phyloP scores from a whole-genome alignment of 1,284 basidiomycete species.

The Puccinia hordei region DNA sequence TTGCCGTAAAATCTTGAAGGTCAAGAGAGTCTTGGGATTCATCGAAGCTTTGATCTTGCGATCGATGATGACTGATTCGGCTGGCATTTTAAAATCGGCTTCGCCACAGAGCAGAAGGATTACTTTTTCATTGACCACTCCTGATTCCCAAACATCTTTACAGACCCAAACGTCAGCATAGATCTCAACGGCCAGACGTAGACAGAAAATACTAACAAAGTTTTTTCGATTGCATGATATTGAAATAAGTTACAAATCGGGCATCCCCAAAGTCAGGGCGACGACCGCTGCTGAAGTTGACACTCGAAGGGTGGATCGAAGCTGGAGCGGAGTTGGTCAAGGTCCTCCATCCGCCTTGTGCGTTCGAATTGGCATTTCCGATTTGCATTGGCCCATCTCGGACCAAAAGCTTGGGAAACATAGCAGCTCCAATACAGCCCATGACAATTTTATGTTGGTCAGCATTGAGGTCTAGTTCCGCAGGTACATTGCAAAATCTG shows the following conservation, averaged over 20 bases:
- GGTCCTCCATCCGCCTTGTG: constrained; percentile 70
- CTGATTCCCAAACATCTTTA: constrained; percentile 86
- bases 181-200: background rate
- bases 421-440: constrained; percentile 79
- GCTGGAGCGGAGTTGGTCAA: constrained; percentile 82
- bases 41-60: constrained; percentile 49
- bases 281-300: constrained; percentile 70
- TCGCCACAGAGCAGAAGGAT: constrained; percentile 88
- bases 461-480: constrained; percentile 72
- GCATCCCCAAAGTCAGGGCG: constrained; percentile 69
- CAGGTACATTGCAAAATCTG: constrained; percentile 75
- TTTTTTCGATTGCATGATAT: constrained; percentile 87
- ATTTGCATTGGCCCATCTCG: constrained; percentile 63
- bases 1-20: constrained; percentile 46
- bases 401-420: constrained; percentile 87
- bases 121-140: constrained; percentile 81
- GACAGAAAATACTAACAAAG: constrained; percentile 63
- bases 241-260: constrained; percentile 81
- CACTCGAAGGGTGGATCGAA: constrained; percentile 86
- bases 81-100: constrained; percentile 69
- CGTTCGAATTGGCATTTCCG: constrained; percentile 52
- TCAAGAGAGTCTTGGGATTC: constrained; percentile 44
- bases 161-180: background rate
- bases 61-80: constrained; percentile 56
- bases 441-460: constrained; percentile 68